These are phyloP conservation scores for Scenedesmus sp. DNA, from an alignment of 163 green algal species.

Conservation along the genomic window DNA sequence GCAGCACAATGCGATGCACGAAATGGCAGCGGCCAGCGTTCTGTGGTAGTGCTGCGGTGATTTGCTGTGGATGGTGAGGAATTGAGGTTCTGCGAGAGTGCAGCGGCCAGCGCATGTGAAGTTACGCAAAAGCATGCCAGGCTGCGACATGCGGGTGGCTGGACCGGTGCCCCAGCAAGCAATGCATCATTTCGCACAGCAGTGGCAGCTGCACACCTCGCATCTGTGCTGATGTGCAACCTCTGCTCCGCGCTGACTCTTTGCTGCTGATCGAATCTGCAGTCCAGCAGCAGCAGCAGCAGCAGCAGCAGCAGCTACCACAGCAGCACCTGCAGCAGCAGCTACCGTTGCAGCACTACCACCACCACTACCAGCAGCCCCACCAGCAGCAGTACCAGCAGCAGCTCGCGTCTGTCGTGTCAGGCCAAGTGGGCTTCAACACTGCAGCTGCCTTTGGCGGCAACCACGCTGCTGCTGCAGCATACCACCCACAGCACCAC, in stretches of 20 bases:
- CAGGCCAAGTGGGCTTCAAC: not conserved
- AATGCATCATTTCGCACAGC: too few species aligned
- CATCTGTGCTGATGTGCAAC: not conserved
- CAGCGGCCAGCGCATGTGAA: too few species aligned
- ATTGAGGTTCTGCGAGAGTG: too few species aligned
- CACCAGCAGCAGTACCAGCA: not conserved
- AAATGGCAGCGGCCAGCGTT: too few species aligned
- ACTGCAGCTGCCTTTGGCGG: not conserved
- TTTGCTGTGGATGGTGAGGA: too few species aligned
- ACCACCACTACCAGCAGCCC: not conserved
- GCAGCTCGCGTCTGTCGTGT: not conserved
- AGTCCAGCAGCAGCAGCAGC: slow-evolving; percentile 16
- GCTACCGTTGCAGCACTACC: not conserved
- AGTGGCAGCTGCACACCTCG: too few species aligned
- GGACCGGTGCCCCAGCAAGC: too few species aligned
- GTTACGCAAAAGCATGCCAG: too few species aligned
- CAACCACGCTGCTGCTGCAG: not conserved
- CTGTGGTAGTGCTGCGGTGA: too few species aligned
- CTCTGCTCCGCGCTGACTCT: not conserved
- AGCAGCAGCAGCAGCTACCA: not conserved
- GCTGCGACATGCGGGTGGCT: too few species aligned
- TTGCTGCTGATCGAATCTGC: not conserved
- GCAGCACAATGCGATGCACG: too few species aligned
- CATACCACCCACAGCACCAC: not conserved
- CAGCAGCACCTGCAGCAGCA: not conserved